Conservation (phyloP, 1,284 basidiomycete genomes). For the Cryptococcus sp. region DNA sequence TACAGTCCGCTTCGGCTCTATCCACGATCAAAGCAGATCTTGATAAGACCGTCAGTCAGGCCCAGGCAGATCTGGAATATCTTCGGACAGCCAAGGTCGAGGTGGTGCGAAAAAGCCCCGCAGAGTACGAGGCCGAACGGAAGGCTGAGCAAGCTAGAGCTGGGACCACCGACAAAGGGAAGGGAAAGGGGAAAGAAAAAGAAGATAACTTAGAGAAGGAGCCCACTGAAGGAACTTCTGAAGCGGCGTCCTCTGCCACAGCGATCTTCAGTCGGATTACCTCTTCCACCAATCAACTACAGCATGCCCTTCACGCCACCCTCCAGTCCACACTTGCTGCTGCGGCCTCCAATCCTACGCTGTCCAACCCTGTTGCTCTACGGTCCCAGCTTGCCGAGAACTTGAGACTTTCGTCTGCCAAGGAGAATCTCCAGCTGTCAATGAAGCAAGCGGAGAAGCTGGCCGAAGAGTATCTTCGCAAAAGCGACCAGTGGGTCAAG, state of each 20-base stretch:
- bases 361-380: slow-evolving; percentile 51
- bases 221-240: slow-evolving; percentile 1
- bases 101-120: slow-evolving; percentile 39
- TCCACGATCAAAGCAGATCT: slow-evolving; percentile 73
- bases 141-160: slow-evolving; percentile 23
- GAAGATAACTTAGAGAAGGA: slow-evolving; percentile 3
- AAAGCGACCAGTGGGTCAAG: slow-evolving; percentile 64
- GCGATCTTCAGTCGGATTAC: slow-evolving; percentile 34
- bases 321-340: slow-evolving; percentile 60
- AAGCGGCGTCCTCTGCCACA: slow-evolving; percentile 13
- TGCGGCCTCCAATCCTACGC: slow-evolving; percentile 51
- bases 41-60: slow-evolving; percentile 70
- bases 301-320: slow-evolving; percentile 56
- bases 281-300: slow-evolving; percentile 36
- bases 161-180: slow-evolving; percentile 7
- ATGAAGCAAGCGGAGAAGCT: slow-evolving; percentile 76
- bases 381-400: slow-evolving; percentile 64
- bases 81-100: slow-evolving; percentile 46
- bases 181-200: slow-evolving; percentile 38
- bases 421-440: slow-evolving; percentile 45
- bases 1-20: slow-evolving; percentile 70
- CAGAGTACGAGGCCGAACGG: slow-evolving; percentile 28
- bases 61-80: slow-evolving; percentile 68
- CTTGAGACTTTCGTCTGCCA: slow-evolving; percentile 54
- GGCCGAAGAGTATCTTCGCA: slow-evolving; percentile 60